These are phyloP conservation scores for Fusarium sp. DNA, from an alignment of 2,329 filamentous ascomycete genomes.

Conservation along the genomic window DNA sequence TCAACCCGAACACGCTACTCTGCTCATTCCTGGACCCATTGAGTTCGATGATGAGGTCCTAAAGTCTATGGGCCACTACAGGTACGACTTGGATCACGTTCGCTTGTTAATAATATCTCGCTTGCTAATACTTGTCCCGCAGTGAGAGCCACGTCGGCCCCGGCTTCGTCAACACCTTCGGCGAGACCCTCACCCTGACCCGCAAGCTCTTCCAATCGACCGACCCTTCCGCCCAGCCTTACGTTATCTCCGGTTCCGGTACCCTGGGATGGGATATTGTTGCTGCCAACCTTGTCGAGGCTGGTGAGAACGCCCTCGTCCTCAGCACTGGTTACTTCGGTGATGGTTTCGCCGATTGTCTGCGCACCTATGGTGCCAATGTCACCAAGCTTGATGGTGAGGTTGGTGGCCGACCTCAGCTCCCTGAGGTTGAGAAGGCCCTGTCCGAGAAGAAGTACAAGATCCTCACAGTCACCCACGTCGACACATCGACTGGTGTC, in stretches of 20 bases:
- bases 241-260: constrained; percentile 93
- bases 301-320: constrained; percentile 90
- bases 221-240: constrained; percentile 86
- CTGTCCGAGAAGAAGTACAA: constrained; percentile 95
- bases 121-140: constrained; percentile 22
- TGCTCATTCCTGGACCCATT: constrained; percentile 97
- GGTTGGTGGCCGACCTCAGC: constrained; percentile 88
- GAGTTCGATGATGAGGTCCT: constrained; percentile 98
- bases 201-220: constrained; percentile 95
- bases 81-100: constrained; percentile 59
- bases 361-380: constrained; percentile 90
- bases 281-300: constrained; percentile 91
- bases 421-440: constrained; percentile 89
- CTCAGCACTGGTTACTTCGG: constrained; percentile 98
- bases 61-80: constrained; percentile 94
- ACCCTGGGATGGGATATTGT: constrained; percentile 98
- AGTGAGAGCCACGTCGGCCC: constrained; percentile 95
- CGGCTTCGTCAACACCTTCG: constrained; percentile 90
- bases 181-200: constrained; percentile 88
- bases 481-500: constrained; percentile 97
- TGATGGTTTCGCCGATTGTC: constrained; percentile 93
- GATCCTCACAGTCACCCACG: constrained; percentile 93
- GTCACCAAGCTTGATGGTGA: constrained; percentile 91
- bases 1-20: constrained; percentile 75
- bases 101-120: constrained; percentile 1